Evolutionary conservation across 2,329 filamentous ascomycete genomes (phyloP), one percentile per base, ranked within the genome.

Genomic region (Pseudohalonectria lignicola): DNA sequence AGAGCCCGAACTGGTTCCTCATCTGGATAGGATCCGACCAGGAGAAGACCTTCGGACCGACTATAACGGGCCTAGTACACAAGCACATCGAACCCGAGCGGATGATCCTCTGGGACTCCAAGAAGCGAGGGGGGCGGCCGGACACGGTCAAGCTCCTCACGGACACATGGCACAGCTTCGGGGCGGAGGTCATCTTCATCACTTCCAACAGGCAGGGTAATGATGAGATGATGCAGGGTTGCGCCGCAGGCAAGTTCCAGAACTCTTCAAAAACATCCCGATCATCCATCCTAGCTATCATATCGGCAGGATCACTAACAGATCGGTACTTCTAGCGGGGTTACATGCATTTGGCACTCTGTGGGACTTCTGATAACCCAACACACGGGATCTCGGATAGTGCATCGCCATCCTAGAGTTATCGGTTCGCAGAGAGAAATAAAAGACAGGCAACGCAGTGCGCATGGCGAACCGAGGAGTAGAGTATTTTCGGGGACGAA

Each of bases 11-110:
- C 38, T 62, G 57, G 59, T 63, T 63, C 43, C 54, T 63, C 26
- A 63, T 63, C 41, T 62, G 60, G 59, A 62, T 63, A 31, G 60
- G 60, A 6, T 61, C 58, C 16, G 55, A 63, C 45, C 60, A 62
- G 35, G 60, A 63, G 42, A 57, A 51, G 42, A 61, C 59, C 0
- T 63, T 63, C 45, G 60, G 59, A 1, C 56, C 59, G 23, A 62
- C 57, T 10, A 61, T 63, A 37, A 44, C 57, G 3, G 45, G 51
- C 9, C 48, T 63, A 7, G 61, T 63, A 41, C 53, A 54, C 45
- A 50, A 60, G 15, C 43, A 62, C 47, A 62, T 63, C 43, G 53
- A 56, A 42, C 56, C 60, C 1, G 59, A 62, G 43, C 46, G 60
- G 16, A 62, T 60, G 59, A 61, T 63, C 37, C 52, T 62, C 6